Evolutionary conservation across 495 filamentous ascomycete species (phyloP).

Genomic region (Neurospora sp.): DNA sequence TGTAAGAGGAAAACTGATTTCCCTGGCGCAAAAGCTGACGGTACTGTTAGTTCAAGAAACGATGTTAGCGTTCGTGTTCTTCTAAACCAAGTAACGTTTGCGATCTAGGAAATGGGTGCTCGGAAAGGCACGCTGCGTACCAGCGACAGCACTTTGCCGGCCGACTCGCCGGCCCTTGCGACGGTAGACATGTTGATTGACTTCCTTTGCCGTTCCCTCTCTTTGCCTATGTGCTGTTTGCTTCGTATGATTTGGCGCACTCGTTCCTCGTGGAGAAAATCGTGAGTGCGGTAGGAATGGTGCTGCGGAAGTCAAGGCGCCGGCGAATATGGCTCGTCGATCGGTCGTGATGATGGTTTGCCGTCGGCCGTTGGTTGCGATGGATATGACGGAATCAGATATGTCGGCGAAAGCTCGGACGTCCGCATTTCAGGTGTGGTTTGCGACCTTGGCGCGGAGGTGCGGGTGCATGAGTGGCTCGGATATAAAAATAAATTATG

Average conservation of each 20-base stretch:
- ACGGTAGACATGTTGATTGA: conserved; percentile 33
- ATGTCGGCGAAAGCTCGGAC: not conserved
- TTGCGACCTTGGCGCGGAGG: not conserved
- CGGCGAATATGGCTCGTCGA: not conserved
- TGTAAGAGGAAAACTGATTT: conserved; percentile 83
- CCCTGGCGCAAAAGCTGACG: conserved; percentile 84
- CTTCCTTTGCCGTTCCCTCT: not conserved
- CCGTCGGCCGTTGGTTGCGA: not conserved
- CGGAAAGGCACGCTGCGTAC: conserved; percentile 33
- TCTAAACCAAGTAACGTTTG: not conserved
- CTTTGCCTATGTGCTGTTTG: not conserved
- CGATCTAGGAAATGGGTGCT: not conserved
- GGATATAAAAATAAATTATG: not conserved
- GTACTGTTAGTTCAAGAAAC: conserved; percentile 46
- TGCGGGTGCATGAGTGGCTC: not conserved
- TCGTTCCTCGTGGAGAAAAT: not conserved
- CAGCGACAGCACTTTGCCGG: conserved; percentile 62
- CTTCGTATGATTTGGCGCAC: not conserved
- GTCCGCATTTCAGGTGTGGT: not conserved
- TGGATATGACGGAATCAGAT: not conserved
- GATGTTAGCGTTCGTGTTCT: not conserved
- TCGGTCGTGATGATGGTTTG: not conserved
- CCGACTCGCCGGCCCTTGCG: conserved; percentile 47
- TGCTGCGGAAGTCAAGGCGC: not conserved
- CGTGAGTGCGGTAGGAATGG: not conserved